A percentile compares a stretch with the other conserved stretches of the same genome.
phyloP scores from a whole-genome alignment of 1,284 basidiomycete species.

The Ustilago esculenta region DNA sequence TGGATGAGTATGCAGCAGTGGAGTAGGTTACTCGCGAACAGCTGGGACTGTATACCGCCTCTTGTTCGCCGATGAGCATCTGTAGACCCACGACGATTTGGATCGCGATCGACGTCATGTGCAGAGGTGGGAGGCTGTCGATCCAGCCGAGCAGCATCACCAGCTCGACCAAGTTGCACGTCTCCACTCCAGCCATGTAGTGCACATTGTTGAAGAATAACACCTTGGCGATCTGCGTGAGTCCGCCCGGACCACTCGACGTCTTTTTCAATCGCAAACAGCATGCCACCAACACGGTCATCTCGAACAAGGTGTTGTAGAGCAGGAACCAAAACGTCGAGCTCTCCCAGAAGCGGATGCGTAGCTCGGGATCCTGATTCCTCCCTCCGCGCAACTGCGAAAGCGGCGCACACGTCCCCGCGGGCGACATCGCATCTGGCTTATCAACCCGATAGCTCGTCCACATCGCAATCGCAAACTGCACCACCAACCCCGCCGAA shows the following conservation, averaged over 20 bases:
- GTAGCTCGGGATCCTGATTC: not conserved
- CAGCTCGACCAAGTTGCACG: conserved; percentile 33
- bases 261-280: conserved; percentile 23
- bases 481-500: conserved; percentile 16
- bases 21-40: conserved; percentile 16
- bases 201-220: conserved; percentile 50
- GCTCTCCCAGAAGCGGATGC: conserved; percentile 25
- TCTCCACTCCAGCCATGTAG: conserved; percentile 38
- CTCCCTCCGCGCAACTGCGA: conserved; percentile 2
- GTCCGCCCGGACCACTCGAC: conserved; percentile 28
- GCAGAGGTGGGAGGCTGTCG: conserved; percentile 18
- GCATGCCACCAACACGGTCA: conserved; percentile 15
- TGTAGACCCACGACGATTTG: conserved; percentile 38
- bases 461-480: conserved; percentile 30
- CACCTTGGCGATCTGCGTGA: conserved; percentile 38
- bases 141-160: conserved; percentile 33
- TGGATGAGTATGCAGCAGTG: conserved; percentile 1
- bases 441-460: conserved; percentile 36
- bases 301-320: conserved; percentile 39
- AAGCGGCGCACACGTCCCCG: conserved; percentile 25
- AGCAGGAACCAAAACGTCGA: conserved; percentile 47
- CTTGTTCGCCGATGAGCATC: conserved; percentile 47
- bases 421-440: conserved; percentile 20
- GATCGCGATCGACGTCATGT: conserved; percentile 32
- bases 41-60: conserved; percentile 39